Evolutionary conservation across 768 basidiomycete genomes (phyloP), one percentile per base, ranked within the genome.

Genomic region (Lactarius vividus): DNA sequence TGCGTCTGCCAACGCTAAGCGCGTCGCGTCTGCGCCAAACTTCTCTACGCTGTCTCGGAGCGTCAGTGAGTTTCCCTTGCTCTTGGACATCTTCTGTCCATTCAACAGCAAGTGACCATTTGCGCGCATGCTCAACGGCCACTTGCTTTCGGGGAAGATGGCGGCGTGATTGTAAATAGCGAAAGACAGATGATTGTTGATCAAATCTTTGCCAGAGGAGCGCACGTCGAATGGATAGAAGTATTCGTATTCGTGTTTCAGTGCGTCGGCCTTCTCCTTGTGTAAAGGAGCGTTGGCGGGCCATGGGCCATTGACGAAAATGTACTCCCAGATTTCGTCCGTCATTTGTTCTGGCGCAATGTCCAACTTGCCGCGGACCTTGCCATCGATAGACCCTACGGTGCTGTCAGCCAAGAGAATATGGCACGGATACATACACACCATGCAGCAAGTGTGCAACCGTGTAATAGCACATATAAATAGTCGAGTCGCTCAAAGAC

Each of bases 381-480:
- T 84, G 28, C 97, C 97, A 57, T 92, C 87, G 71, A 96, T 83
- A 70, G 85, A 86, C 35, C 83, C 88, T 91, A 72, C 8, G 61
- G 31, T 28, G 9, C 35, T 28, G 53, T 58, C 39, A 75, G 62
- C 64, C 63, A 28, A 63, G 42, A 59, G 57, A 44, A 29, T 28
- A 39, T 35, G 33, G 37, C 10, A 40, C 23, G 52, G 44, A 13
- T 18, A 3, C 10, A 35, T 23, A 72, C 87, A n/a, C 71, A 92
- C 95, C 87, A 69, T 99, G 97, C 65, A 99, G 80, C 37, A 96
- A 79, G 76, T 98, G 89, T 6, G 94, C 84, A 53, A 99, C 85
- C 5, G 97, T 97, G 78, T 98, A 98, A 79, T 98, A 99, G 49
- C 89, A 84, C 96, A 97, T 98, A 79, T 99, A 99, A 75, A 98